Conservation (phyloP, 2,329 filamentous ascomycete species). For the Fusarium sp. region DNA sequence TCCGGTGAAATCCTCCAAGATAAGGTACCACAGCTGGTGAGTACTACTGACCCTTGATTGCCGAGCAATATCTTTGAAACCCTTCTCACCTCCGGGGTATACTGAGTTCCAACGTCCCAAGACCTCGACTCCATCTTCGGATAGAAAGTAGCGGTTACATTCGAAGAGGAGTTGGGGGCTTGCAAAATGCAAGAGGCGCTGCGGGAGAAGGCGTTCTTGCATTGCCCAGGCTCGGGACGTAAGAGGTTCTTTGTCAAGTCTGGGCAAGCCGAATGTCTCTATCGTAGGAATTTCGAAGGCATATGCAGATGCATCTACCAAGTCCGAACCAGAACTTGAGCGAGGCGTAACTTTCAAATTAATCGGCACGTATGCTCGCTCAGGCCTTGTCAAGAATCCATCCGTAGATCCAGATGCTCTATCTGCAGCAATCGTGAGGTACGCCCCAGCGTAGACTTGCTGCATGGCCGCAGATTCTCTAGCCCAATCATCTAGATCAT, state of each 20-base stretch:
- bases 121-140: conserved; percentile 10
- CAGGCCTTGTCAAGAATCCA: not conserved
- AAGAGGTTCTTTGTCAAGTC: not conserved
- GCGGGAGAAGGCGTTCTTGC: conserved; percentile 20
- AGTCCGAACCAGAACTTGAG: not conserved
- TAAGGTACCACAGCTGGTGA: not conserved
- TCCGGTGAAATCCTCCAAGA: not conserved
- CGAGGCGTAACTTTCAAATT: not conserved
- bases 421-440: conserved; percentile 9
- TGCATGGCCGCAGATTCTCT: conserved; percentile 21
- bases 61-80: not conserved
- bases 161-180: conserved; percentile 18
- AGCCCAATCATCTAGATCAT: conserved; percentile 9
- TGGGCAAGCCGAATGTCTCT: not conserved
- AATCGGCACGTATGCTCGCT: not conserved
- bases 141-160: conserved; percentile 13
- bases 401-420: not conserved
- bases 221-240: conserved; percentile 9
- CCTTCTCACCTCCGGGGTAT: not conserved
- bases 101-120: conserved; percentile 10
- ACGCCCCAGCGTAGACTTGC: conserved; percentile 12
- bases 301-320: not conserved
- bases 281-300: not conserved
- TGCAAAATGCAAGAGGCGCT: conserved; percentile 5
- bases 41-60: not conserved